Evolutionary conservation across 2,329 filamentous ascomycete genomes (phyloP), one percentile per base, ranked within the genome.

Genomic region (Botrytis elliptica): DNA sequence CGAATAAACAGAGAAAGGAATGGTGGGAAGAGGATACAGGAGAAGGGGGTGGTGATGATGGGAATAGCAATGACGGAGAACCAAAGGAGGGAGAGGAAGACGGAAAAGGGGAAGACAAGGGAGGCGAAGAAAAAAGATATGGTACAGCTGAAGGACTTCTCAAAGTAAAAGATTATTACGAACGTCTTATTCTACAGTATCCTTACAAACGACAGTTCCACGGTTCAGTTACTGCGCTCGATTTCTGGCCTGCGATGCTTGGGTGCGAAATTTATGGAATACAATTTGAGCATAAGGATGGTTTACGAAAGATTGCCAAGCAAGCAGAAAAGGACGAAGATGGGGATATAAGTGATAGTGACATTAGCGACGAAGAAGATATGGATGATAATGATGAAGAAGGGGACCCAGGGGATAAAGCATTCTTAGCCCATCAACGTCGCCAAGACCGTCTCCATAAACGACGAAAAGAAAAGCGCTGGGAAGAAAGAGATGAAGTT

Each of bases 181-280:
- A 95, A 76, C 88, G 87, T 42, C 85, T 98, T 74, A 92, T 95
- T 69, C 86, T 94, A 77, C 91, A 94, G 79, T 88, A 95, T 82
- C 91, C 93, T 10, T 91, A 92, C 84, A 80, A 78, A 57, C 88
- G 90, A 78, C 86, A 88, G 78, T 85, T 85, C 74, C 85, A 86
- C 8, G 89, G 90, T 0, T 83, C 88, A 69, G 83, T 91, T 60
- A 92, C 89, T 76, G 90, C 93, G 18, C 80, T 92, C 55, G 90
- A 93, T 75, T 97, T 98, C 81, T 95, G 94, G 83, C 90, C 93
- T 22, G 92, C 92, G 22, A 88, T 97, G 84, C 91, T 95, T 77
- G 90, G 90, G 67, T 88, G 94, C 64, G 95, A 96, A 88, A 88
- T 97, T 70, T 95, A 93, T 81, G 89, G 92, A 75, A 85, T 90